These are phyloP conservation scores for Elongisporangium undulatum DNA, from an alignment of 352 stramenopile genomes.

Conservation along the genomic window DNA sequence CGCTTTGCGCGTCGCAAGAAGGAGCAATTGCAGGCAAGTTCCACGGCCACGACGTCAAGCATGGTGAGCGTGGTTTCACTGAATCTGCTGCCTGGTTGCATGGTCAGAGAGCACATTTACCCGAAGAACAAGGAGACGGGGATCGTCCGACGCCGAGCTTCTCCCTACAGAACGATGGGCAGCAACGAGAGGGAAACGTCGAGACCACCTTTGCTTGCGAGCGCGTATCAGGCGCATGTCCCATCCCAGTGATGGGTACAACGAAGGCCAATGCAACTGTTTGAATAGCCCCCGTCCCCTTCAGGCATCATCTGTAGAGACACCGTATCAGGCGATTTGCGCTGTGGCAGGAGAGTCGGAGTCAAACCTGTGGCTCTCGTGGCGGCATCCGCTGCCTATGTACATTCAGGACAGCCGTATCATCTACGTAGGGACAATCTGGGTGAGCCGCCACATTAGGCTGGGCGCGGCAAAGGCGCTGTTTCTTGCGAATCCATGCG, in stretches of 20 bases:
- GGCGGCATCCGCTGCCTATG: background rate
- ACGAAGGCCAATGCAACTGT: background rate
- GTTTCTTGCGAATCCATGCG: background rate
- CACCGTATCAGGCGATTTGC: background rate
- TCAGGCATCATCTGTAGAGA: background rate
- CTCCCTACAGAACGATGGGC: background rate
- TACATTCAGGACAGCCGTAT: background rate
- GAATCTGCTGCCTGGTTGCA: too few relatives aligned
- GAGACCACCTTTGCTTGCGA: background rate
- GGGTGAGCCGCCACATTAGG: background rate
- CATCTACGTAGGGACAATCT: background rate
- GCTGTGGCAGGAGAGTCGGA: background rate
- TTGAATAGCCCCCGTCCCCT: background rate
- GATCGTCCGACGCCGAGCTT: background rate
- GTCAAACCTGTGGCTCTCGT: background rate
- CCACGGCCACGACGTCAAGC: constrained; percentile 5
- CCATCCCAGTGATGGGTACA: background rate
- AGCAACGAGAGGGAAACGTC: background rate
- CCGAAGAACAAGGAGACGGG: background rate
- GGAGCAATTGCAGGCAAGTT: constrained; percentile 8
- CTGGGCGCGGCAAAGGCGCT: background rate
- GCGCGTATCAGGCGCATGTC: background rate
- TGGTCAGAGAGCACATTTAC: too few relatives aligned
- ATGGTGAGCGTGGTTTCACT: background rate
- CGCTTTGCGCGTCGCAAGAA: constrained; percentile 19